Conservation (phyloP, 2,329 filamentous ascomycete species). For the Setomelanomma holmii region DNA sequence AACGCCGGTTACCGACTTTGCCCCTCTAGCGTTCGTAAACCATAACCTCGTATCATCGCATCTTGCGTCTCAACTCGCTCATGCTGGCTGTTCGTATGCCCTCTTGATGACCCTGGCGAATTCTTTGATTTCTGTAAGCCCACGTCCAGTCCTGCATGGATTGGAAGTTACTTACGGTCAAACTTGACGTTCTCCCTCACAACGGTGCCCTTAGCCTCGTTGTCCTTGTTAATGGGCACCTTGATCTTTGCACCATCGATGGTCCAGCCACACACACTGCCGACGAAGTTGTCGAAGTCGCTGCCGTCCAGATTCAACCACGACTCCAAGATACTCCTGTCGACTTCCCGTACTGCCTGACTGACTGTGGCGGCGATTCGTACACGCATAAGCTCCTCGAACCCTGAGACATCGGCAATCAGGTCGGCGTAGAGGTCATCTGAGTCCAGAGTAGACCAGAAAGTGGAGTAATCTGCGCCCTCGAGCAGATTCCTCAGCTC, state of each 20-base stretch:
- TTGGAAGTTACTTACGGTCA: conserved; percentile 62
- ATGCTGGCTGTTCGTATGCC: conserved; percentile 48
- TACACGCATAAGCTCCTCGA: conserved; percentile 91
- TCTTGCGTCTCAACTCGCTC: conserved; percentile 17
- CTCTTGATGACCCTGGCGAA: conserved; percentile 46
- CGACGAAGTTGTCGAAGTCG: conserved; percentile 59
- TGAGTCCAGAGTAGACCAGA: conserved; percentile 91
- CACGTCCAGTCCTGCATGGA: not conserved
- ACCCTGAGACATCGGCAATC: conserved; percentile 90
- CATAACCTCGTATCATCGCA: conserved; percentile 22
- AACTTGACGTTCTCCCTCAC: conserved; percentile 95
- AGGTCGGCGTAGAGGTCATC: conserved; percentile 97
- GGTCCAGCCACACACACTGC: conserved; percentile 76
- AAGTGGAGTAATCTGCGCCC: conserved; percentile 85
- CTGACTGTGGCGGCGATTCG: conserved; percentile 88
- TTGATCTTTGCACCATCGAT: conserved; percentile 72
- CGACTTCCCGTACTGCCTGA: conserved; percentile 81
- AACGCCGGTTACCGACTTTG: conserved; percentile 16
- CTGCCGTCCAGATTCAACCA: conserved; percentile 57
- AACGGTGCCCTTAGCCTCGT: conserved; percentile 90
- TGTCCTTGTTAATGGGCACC: conserved; percentile 88
- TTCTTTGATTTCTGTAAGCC: conserved; percentile 33
- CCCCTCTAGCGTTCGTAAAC: conserved; percentile 7
- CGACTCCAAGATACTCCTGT: conserved; percentile 54
- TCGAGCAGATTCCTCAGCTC: conserved; percentile 86